Conservation (phyloP, 208 protist genomes). For the Leishmania guyanensis region DNA sequence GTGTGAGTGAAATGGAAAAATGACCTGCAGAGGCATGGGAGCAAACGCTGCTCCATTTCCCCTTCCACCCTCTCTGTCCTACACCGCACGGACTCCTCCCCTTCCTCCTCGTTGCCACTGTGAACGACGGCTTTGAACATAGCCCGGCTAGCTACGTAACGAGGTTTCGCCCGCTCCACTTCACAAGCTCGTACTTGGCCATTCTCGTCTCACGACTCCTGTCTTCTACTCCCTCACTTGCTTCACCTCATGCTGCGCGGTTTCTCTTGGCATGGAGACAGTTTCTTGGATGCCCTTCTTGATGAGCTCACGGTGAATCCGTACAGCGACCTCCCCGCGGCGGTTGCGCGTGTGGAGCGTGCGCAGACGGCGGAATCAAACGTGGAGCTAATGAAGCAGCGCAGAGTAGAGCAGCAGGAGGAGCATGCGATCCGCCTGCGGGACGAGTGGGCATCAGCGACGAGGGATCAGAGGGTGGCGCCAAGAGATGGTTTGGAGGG, state of each 20-base stretch:
- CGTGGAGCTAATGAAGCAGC: constrained; percentile 14
- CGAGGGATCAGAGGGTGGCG: background rate
- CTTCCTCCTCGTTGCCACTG: background rate
- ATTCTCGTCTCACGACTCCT: background rate
- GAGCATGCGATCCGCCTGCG: constrained; percentile 16
- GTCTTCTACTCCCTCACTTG: background rate
- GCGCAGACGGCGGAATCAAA: constrained; percentile 8
- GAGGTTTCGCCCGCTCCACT: background rate
- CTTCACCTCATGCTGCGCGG: constrained; percentile 5
- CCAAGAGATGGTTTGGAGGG: background rate
- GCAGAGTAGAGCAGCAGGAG: constrained; percentile 8
- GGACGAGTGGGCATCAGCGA: constrained; percentile 11
- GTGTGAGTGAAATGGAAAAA: background rate
- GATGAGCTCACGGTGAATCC: constrained; percentile 30
- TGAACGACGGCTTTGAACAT: background rate
- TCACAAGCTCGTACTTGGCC: background rate
- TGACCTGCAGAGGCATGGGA: background rate
- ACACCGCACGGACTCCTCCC: background rate
- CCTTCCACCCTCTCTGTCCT: background rate
- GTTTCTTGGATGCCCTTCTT: constrained; percentile 23
- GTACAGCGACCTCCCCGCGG: constrained; percentile 6
- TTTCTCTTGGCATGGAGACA: constrained; percentile 6
- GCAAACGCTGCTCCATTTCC: background rate
- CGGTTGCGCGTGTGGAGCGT: constrained; percentile 9
- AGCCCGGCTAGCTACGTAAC: background rate